phyloP scores from a whole-genome alignment of 2,329 filamentous ascomycete genomes.

The Cladobotryum protrusum region DNA sequence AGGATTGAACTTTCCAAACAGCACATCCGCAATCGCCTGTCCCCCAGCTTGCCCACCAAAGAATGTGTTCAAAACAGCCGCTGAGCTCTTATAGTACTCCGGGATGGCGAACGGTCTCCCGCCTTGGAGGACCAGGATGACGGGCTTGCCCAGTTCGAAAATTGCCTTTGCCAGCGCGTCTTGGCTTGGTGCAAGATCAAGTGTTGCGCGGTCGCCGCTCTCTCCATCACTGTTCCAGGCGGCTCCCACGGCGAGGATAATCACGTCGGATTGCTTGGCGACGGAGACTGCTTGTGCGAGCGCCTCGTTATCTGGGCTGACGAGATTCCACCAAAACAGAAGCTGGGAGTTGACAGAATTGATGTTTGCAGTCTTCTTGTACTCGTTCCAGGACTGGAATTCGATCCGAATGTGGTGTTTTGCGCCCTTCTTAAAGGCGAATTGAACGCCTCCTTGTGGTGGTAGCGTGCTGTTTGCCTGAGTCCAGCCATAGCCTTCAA shows the following conservation, averaged over 20 bases:
- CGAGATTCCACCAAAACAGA: constrained; percentile 11
- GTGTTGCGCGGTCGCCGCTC: not conserved
- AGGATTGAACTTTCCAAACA: constrained; percentile 8
- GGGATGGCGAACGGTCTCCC: constrained; percentile 10
- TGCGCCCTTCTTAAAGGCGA: constrained; percentile 3
- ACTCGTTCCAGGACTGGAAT: constrained; percentile 10
- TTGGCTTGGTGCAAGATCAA: constrained; percentile 7
- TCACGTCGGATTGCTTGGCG: constrained; percentile 7
- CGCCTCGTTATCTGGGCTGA: not conserved
- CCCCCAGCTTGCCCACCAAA: constrained; percentile 8
- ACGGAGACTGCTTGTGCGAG: constrained; percentile 5
- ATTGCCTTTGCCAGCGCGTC: constrained; percentile 5
- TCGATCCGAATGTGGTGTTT: constrained; percentile 6
- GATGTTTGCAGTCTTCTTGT: constrained; percentile 10
- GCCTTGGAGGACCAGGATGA: constrained; percentile 6
- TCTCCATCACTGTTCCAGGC: constrained; percentile 9
- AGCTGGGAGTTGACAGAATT: constrained; percentile 11
- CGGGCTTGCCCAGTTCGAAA: constrained; percentile 6
- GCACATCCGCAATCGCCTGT: constrained; percentile 7
- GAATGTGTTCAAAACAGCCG: constrained; percentile 4
- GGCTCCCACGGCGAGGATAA: constrained; percentile 6
- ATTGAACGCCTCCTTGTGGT: constrained; percentile 2
- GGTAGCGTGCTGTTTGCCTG: constrained; percentile 1
- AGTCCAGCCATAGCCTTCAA: constrained; percentile 2
- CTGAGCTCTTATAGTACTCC: constrained; percentile 1